Percentiles rank a stretch among this genome's conserved stretches.
Evolutionary conservation across 352 stramenopile genomes (phyloP).

Genomic region (Sclerospora graminicola): DNA sequence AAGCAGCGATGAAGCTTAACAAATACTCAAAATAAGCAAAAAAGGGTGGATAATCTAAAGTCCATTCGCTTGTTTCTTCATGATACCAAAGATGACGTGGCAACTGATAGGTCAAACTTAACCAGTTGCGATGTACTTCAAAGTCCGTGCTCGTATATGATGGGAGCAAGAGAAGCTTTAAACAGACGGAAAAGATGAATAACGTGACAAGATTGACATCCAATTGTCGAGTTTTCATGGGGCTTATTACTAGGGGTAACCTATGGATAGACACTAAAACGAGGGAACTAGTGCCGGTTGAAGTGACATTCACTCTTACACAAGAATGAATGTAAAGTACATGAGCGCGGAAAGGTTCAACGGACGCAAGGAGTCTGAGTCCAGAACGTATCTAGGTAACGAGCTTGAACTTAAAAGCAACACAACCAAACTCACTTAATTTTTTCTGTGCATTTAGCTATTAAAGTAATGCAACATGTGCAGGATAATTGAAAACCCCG

Average conservation of each 20-base stretch:
- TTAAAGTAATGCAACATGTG: conserved; percentile 80
- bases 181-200: conserved; percentile 32
- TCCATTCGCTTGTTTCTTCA: conserved; percentile 93
- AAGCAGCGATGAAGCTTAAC: conserved; percentile 52
- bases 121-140: conserved; percentile 98
- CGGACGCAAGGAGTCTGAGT: too few species aligned
- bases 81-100: conserved; percentile 91
- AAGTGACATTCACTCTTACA: too few species aligned
- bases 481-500: conserved; percentile 54
- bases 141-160: conserved; percentile 96
- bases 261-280: too few species aligned
- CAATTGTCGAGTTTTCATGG: conserved; percentile 12
- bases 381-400: too few species aligned
- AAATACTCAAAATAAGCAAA: conserved; percentile 96
- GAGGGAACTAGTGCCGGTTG: too few species aligned
- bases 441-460: conserved; percentile 24
- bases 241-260: neutral
- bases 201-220: conserved; percentile 39
- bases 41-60: conserved; percentile 96
- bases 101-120: conserved; percentile 90
- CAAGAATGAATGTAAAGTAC: too few species aligned
- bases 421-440: neutral
- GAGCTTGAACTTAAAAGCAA: too few species aligned
- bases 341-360: too few species aligned
- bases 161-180: conserved; percentile 87